Conservation (phyloP, 768 basidiomycete species). For the Clavulina sp. region DNA sequence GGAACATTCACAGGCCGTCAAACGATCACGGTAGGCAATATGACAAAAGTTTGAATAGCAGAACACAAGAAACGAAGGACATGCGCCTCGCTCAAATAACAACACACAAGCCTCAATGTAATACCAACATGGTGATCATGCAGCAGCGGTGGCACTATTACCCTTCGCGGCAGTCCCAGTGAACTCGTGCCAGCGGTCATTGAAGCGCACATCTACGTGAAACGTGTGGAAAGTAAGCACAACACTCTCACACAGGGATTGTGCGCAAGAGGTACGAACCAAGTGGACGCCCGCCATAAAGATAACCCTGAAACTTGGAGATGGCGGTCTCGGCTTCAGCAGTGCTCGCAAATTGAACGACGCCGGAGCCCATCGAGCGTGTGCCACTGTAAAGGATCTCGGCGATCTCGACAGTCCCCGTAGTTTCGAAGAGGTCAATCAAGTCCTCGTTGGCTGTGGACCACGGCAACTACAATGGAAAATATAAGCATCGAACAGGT, state of each 20-base stretch:
- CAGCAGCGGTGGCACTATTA: no score
- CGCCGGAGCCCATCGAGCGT: constrained; percentile 85
- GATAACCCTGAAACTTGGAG: constrained; percentile 89
- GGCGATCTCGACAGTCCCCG: constrained; percentile 83
- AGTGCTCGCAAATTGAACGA: constrained; percentile 83
- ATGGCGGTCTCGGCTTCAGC: constrained; percentile 89
- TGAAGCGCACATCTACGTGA: constrained; percentile 73
- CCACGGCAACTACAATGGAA: constrained; percentile 64
- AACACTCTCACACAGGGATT: constrained; percentile 2
- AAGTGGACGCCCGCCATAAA: constrained; percentile 83
- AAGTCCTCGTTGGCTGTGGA: constrained; percentile 97
- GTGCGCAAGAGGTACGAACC: constrained; percentile 28
- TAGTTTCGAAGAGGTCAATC: constrained; percentile 95
- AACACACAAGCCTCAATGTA: no score
- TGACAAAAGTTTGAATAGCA: no score
- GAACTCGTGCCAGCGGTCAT: constrained; percentile 91
- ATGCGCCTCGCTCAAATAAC: no score
- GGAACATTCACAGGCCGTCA: no score
- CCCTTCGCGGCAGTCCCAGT: constrained; percentile 79
- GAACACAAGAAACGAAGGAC: no score
- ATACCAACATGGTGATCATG: no score
- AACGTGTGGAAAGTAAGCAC: neutral
- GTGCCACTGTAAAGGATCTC: constrained; percentile 89
- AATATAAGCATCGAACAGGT: neutral
- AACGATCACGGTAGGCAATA: no score